Evolutionary conservation across 306 rosid genomes (phyloP), one percentile per base, ranked within the genome.

Genomic region (Hylodesmum podocarpum): DNA sequence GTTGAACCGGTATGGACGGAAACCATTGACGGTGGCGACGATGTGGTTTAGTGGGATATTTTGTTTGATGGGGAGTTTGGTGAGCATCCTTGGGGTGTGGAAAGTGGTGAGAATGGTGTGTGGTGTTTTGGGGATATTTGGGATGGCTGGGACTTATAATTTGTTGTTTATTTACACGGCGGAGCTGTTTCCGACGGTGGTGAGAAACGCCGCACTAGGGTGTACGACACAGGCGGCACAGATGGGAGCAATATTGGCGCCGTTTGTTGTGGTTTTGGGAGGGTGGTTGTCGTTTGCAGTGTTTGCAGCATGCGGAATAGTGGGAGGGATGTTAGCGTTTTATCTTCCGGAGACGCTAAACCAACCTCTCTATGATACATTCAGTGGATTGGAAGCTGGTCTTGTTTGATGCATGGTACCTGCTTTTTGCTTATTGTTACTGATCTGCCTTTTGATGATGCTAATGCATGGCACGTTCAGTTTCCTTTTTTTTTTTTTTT

Each of bases 141-240:
- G 98, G 18, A 68, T 94, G 96, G 98, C 98, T 0, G 98, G 97
- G 57, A 94, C 96, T 41, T 92, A 92, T 31, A 94, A 94, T 24
- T 43, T 94, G 78, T 33, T 94, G 71, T 94, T 90, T 51, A 90
- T 94, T 39, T 94, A 90, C 53, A 86, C 97, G 1, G 71, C 93
- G 1, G 98, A 94, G 90, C 47, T 94, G 75, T 94, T 94, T 40
- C 97, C 98, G 0, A 94, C 98, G 0, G 98, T 94, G 72, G 98
- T 94, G 22, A 87, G 98, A 79, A 94, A 90, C 15, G 93, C 97
- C 0, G 96, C 98, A 0, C 84, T 94, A 0, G 98, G 98, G 1
- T 77, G 89, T 16, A 84, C 91, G 0, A 84, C 95, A 0, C 98
- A 91, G 65, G 96, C 98, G 0, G 87, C 89, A 0, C 96, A 91